Conservation (phyloP, 805 yeast genomes). For the Metschnikowia kofuensis region DNA sequence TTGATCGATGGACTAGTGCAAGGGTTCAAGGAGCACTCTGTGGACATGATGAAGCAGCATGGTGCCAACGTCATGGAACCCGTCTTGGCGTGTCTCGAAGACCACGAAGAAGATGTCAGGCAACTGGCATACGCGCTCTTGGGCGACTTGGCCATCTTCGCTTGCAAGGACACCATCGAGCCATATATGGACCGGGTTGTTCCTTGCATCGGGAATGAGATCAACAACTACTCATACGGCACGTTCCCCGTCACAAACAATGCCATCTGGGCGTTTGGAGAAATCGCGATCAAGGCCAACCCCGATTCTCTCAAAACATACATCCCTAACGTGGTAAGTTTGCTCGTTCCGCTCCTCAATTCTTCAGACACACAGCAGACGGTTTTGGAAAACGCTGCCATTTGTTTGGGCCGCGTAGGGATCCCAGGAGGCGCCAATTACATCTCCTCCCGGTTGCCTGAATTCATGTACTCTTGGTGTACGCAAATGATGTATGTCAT, state of each 20-base stretch:
- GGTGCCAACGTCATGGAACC: conserved; percentile 52
- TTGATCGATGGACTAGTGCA: conserved; percentile 90
- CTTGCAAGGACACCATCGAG: conserved; percentile 43
- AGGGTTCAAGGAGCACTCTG: conserved; percentile 69
- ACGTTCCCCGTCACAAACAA: conserved; percentile 73
- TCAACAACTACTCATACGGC: conserved; percentile 48
- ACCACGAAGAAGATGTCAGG: conserved; percentile 80
- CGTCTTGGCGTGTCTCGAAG: conserved; percentile 67
- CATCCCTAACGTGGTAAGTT: conserved; percentile 49
- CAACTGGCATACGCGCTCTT: conserved; percentile 87
- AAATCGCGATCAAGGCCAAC: conserved; percentile 62
- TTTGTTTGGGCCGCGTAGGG: conserved; percentile 86
- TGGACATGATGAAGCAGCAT: conserved; percentile 48
- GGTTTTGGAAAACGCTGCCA: conserved; percentile 82
- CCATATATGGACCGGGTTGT: conserved; percentile 53
- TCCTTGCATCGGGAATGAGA: conserved; percentile 66
- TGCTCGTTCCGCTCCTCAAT: conserved; percentile 59
- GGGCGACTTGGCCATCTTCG: conserved; percentile 80
- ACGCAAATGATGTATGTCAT: conserved; percentile 60
- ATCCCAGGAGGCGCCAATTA: conserved; percentile 47
- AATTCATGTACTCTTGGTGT: conserved; percentile 68
- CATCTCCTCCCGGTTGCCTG: conserved; percentile 52
- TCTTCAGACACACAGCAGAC: conserved; percentile 54
- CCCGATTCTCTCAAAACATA: conserved; percentile 48
- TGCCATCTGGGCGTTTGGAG: conserved; percentile 93